A percentile compares a stretch with the other conserved stretches of the same genome.
Evolutionary conservation across 1,284 basidiomycete genomes (phyloP).

Genomic region (Sanghuangporus baumii): DNA sequence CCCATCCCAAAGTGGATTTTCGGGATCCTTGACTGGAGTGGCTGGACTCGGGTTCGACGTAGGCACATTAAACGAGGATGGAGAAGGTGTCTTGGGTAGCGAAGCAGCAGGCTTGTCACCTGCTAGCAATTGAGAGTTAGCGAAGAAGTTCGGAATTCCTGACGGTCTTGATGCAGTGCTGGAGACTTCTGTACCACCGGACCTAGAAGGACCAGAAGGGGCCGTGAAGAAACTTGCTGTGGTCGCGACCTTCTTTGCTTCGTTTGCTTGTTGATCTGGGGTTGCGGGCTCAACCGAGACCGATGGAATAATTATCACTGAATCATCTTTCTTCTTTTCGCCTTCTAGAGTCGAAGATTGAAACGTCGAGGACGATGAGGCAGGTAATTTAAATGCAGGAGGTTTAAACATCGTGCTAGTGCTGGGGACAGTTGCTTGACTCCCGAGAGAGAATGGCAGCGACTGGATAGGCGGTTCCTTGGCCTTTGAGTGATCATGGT

Average conservation of each 20-base stretch:
- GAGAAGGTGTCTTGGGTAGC: background rate
- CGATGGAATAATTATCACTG: background rate
- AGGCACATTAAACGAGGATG: background rate
- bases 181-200: background rate
- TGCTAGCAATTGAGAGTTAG: constrained; percentile 8
- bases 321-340: background rate
- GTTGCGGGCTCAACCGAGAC: constrained; percentile 2
- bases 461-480: constrained; percentile 18
- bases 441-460: constrained; percentile 16
- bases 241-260: background rate
- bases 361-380: background rate
- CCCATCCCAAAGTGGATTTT: constrained; percentile 14
- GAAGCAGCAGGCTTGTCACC: background rate
- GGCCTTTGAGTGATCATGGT: constrained; percentile 22
- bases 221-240: constrained; percentile 6
- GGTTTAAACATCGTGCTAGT: background rate
- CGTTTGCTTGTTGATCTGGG: background rate
- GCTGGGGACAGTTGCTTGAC: background rate
- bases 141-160: constrained; percentile 16
- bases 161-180: background rate
- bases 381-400: background rate
- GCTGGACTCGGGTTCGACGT: background rate
- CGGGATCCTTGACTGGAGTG: constrained; percentile 11
- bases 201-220: background rate
- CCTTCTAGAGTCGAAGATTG: background rate